A percentile compares a stretch with the other conserved stretches of the same genome.
Conservation (phyloP, 1,139 yeast species). For the Suhomyces bolitotheri region DNA sequence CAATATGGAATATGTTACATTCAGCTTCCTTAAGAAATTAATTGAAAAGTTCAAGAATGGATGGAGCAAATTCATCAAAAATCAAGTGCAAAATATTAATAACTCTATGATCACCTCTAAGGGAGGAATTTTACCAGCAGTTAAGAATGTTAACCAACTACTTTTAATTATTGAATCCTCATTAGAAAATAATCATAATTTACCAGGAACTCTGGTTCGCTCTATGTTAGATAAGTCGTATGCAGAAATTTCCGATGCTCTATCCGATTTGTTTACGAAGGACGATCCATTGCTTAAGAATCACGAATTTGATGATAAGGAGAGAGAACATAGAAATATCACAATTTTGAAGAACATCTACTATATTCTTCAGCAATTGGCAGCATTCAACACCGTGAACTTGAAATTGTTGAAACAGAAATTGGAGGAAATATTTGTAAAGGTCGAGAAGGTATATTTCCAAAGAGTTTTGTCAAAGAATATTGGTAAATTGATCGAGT, state of each 20-base stretch:
- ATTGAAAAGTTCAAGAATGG: constrained; percentile 50
- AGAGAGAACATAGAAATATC: constrained; percentile 56
- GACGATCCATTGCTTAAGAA: constrained; percentile 49
- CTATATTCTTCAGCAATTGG: constrained; percentile 54
- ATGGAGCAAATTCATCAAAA: constrained; percentile 63
- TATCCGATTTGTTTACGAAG: constrained; percentile 36
- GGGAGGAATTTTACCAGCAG: constrained; percentile 38
- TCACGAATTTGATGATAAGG: constrained; percentile 56
- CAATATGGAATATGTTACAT: constrained; percentile 65
- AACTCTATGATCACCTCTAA: constrained; percentile 50
- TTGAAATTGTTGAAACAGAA: constrained; percentile 42
- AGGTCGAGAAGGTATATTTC: constrained; percentile 44
- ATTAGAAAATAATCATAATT: constrained; percentile 21
- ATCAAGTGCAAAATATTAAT: constrained; percentile 55
- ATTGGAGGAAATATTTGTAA: constrained; percentile 49
- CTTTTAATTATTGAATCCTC: constrained; percentile 39
- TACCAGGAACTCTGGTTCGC: constrained; percentile 29
- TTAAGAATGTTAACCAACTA: constrained; percentile 37
- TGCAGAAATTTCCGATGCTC: constrained; percentile 34
- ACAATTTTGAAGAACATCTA: constrained; percentile 65
- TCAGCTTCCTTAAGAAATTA: constrained; percentile 52
- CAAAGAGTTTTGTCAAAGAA: constrained; percentile 45
- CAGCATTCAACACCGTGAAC: constrained; percentile 30
- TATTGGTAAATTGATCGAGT: constrained; percentile 65
- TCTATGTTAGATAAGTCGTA: constrained; percentile 45